A percentile compares a stretch with the other conserved stretches of the same genome.
Evolutionary conservation across 1,284 basidiomycete genomes (phyloP).

Genomic region (Tetrapyrgos nigripes): DNA sequence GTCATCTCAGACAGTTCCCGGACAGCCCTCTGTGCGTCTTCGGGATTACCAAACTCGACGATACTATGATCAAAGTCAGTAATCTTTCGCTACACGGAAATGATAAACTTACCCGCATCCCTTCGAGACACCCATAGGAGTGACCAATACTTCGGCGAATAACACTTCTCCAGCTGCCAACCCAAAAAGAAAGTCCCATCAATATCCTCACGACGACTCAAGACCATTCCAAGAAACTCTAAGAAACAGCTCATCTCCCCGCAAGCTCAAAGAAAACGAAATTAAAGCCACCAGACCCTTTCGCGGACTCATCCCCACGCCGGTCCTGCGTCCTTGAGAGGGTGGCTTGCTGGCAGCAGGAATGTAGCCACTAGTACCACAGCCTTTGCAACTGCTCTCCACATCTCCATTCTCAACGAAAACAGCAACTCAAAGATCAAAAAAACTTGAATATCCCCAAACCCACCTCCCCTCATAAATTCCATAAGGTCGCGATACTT

Average conservation of each 20-base stretch:
- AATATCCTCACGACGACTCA: constrained; percentile 82
- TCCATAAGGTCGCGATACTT: constrained; percentile 97
- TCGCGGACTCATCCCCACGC: neutral
- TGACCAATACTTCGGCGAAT: constrained; percentile 97
- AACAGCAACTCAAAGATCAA: constrained; percentile 43
- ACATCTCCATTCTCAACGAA: constrained; percentile 24
- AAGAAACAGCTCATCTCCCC: constrained; percentile 42
- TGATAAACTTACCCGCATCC: constrained; percentile 88
- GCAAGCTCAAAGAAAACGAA: constrained; percentile 18
- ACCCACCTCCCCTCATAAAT: constrained; percentile 96
- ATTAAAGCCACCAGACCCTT: constrained; percentile 12
- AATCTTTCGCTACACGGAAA: neutral
- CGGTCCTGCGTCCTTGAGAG: neutral
- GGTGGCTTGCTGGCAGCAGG: neutral
- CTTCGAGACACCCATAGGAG: constrained; percentile 96
- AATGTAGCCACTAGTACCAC: neutral
- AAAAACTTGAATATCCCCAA: constrained; percentile 24
- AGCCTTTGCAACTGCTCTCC: neutral
- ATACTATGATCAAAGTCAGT: constrained; percentile 61
- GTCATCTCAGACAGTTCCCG: constrained; percentile 87
- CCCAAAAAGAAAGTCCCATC: constrained; percentile 82
- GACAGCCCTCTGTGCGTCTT: constrained; percentile 87
- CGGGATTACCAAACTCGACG: constrained; percentile 87
- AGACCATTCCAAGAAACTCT: constrained; percentile 60
- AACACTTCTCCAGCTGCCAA: constrained; percentile 95